phyloP scores from a whole-genome alignment of 495 filamentous ascomycete genomes.

The Cercophora scortea region DNA sequence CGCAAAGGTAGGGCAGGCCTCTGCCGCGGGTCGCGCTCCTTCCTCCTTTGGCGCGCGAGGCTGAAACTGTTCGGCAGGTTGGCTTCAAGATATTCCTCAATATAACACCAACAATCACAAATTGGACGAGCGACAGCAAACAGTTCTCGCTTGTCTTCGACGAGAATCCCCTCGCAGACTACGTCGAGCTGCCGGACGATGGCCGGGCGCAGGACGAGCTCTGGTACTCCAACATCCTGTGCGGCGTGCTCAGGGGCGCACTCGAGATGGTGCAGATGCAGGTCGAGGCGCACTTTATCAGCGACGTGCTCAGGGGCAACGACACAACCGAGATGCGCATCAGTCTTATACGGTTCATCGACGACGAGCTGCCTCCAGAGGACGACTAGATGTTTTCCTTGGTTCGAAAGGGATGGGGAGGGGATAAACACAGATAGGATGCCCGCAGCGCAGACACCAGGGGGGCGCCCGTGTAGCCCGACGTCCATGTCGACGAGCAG shows the following conservation, averaged over 20 bases:
- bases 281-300: conserved; percentile 94
- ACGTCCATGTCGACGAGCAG: too few species aligned
- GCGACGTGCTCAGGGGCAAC: conserved; percentile 86
- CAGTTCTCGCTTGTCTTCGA: conserved; percentile 95
- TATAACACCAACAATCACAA: conserved; percentile 88
- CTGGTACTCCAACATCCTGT: conserved; percentile 97
- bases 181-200: conserved; percentile 95
- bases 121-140: conserved; percentile 93
- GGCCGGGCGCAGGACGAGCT: conserved; percentile 92
- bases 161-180: conserved; percentile 94
- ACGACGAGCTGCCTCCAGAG: conserved; percentile 94
- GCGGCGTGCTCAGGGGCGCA: conserved; percentile 82
- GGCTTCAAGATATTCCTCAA: conserved; percentile 99
- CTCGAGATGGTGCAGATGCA: conserved; percentile 99
- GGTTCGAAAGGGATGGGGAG: too few species aligned
- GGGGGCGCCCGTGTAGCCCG: too few species aligned
- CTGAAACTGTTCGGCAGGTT: conserved; percentile 46
- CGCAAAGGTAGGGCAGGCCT: conserved; percentile 58
- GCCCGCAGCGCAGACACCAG: too few species aligned
- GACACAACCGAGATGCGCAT: conserved; percentile 97
- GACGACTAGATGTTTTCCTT: conserved; percentile 55
- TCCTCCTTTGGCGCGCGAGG: neutral
- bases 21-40: neutral
- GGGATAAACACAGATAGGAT: too few species aligned
- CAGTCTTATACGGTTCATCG: conserved; percentile 86